These are phyloP conservation scores for Blepharisma japonicum DNA, from an alignment of 73 alveolate species.

Conservation along the genomic window DNA sequence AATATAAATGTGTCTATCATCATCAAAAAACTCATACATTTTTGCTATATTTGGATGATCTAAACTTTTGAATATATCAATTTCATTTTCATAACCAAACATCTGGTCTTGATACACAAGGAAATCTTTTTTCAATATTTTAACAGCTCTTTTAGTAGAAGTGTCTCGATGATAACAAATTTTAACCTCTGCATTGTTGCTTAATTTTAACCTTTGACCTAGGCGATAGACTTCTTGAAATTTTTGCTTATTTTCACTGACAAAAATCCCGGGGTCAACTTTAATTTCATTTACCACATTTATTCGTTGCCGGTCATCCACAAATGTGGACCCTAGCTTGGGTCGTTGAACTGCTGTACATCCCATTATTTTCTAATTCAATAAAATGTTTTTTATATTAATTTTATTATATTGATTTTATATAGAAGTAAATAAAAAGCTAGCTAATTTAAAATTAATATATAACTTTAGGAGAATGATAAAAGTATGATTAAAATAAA, in stretches of 20 bases:
- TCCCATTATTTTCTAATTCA: no score
- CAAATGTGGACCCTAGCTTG: no score
- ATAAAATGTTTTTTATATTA: no score
- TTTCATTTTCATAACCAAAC: not conserved
- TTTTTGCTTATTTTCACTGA: slow-evolving; percentile 15
- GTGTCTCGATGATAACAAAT: slow-evolving; percentile 42
- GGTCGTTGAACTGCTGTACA: no score
- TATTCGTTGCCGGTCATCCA: no score
- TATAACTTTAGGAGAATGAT: no score
- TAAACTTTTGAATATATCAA: not conserved
- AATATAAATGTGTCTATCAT: not conserved
- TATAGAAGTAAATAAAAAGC: no score
- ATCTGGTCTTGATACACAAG: no score
- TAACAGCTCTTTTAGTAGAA: slow-evolving; percentile 36
- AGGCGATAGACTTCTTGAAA: slow-evolving; percentile 31
- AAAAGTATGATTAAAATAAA: no score
- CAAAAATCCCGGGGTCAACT: slow-evolving; percentile 17
- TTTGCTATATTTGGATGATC: slow-evolving; percentile 17
- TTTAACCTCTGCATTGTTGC: slow-evolving; percentile 47
- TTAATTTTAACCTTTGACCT: slow-evolving; percentile 25
- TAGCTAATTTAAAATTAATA: no score
- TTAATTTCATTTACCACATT: not conserved
- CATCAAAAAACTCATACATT: slow-evolving; percentile 21
- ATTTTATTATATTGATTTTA: no score
- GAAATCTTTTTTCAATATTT: slow-evolving; percentile 34